Percentiles rank a stretch among this genome's conserved stretches.
phyloP scores from a whole-genome alignment of 495 filamentous ascomycete species.

The Lentithecium fluviatile region DNA sequence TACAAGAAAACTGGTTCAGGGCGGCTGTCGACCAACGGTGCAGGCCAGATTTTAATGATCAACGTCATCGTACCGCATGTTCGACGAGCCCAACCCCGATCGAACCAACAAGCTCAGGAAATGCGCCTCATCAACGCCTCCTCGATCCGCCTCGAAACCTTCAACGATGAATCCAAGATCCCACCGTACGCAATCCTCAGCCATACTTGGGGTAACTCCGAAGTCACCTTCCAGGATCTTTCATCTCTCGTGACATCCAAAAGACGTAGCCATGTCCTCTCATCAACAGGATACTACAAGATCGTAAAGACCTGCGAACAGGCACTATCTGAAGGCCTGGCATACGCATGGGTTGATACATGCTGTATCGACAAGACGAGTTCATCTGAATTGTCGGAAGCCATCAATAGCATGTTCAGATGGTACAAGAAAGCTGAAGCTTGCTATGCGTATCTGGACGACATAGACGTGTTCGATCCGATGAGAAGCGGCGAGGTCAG shows the following conservation, averaged over 20 bases:
- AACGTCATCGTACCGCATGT: too few relatives aligned
- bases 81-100: too few relatives aligned
- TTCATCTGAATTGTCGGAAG: constrained; percentile 41
- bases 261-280: too few relatives aligned
- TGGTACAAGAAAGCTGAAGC: constrained; percentile 9
- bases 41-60: too few relatives aligned
- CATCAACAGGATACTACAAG: neutral
- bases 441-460: constrained; percentile 19
- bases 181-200: constrained; percentile 1
- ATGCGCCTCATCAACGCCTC: neutral
- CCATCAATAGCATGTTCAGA: constrained; percentile 47
- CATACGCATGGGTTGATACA: constrained; percentile 48
- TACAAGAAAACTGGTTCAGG: too few relatives aligned
- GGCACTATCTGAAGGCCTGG: constrained; percentile 22
- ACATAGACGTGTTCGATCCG: too few relatives aligned
- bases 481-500: too few relatives aligned
- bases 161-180: neutral
- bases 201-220: neutral
- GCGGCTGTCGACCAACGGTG: too few relatives aligned
- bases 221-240: constrained; percentile 1
- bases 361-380: constrained; percentile 44
- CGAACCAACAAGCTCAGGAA: too few relatives aligned
- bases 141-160: neutral
- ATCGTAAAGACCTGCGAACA: neutral
- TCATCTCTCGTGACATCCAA: neutral